Conservation (phyloP, 352 stramenopile species). For the Pythium dissotocum region DNA sequence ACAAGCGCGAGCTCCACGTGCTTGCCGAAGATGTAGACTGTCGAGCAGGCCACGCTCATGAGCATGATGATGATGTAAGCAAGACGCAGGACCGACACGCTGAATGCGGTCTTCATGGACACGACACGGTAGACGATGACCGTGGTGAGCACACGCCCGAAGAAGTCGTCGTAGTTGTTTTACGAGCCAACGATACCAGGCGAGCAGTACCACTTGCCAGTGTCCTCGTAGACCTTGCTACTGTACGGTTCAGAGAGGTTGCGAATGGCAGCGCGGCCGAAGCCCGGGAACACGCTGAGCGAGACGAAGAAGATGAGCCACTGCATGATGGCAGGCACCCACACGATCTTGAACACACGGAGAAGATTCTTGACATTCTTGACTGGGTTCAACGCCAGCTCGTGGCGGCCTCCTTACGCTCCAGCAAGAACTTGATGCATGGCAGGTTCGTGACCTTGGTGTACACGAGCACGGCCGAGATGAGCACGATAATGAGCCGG, state of each 20-base stretch:
- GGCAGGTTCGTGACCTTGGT: constrained; percentile 33
- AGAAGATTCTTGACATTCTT: constrained; percentile 39
- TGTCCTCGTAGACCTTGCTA: constrained; percentile 1
- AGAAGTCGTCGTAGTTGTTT: constrained; percentile 39
- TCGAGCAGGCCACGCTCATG: constrained; percentile 21
- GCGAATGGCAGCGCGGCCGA: constrained; percentile 43
- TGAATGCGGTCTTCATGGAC: constrained; percentile 23
- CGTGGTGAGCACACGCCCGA: constrained; percentile 33
- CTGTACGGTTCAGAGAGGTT: constrained; percentile 37
- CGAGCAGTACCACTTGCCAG: constrained; percentile 29
- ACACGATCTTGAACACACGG: constrained; percentile 59
- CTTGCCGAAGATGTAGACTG: constrained; percentile 32
- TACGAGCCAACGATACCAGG: constrained; percentile 36
- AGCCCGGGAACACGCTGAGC: constrained; percentile 49
- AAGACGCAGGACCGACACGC: constrained; percentile 25
- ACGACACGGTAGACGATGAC: constrained; percentile 31
- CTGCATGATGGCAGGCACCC: constrained; percentile 46
- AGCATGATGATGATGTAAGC: constrained; percentile 34
- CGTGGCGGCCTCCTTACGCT: constrained; percentile 46
- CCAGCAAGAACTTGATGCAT: constrained; percentile 52
- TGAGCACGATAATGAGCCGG: constrained; percentile 41
- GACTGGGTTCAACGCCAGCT: constrained; percentile 32
- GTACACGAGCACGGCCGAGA: constrained; percentile 51
- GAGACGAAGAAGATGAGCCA: constrained; percentile 21
- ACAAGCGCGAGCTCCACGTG: constrained; percentile 18